These are phyloP conservation scores for Penicillium longicatenatum DNA, from an alignment of 495 filamentous ascomycete genomes.

Conservation along the genomic window DNA sequence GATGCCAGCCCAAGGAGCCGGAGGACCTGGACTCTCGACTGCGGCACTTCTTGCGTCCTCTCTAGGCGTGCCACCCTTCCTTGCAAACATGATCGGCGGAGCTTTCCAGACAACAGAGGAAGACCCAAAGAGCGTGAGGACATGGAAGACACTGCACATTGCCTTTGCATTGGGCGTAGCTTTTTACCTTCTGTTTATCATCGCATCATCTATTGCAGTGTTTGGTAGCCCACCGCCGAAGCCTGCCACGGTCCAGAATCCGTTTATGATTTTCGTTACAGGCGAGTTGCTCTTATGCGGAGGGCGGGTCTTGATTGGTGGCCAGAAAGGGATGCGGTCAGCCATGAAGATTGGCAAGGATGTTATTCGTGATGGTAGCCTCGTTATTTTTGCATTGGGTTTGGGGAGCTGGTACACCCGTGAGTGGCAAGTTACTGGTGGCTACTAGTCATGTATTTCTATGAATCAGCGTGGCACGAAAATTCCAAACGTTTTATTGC, in stretches of 20 bases:
- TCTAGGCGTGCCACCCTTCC: constrained; percentile 47
- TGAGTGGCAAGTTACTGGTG: constrained; percentile 30
- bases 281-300: constrained; percentile 74
- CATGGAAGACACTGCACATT: constrained; percentile 79
- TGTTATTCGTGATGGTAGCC: constrained; percentile 66
- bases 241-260: constrained; percentile 64
- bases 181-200: constrained; percentile 60
- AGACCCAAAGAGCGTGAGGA: constrained; percentile 49
- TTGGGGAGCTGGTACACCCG: constrained; percentile 65
- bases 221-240: constrained; percentile 54
- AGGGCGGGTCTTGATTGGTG: constrained; percentile 61
- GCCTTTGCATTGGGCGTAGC: constrained; percentile 71
- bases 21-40: constrained; percentile 26
- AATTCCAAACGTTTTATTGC: neutral
- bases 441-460: neutral
- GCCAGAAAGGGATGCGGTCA: constrained; percentile 49
- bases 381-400: constrained; percentile 80
- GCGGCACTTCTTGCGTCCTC: constrained; percentile 34
- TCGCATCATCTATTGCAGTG: constrained; percentile 38
- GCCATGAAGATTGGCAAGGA: constrained; percentile 60
- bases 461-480: constrained; percentile 1
- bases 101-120: constrained; percentile 35
- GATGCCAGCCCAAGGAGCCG: constrained; percentile 24
- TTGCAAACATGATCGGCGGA: constrained; percentile 43
- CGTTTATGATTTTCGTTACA: constrained; percentile 80